Evolutionary conservation across 148 eudicot species (phyloP).

Genomic region (Limonium bicolor): DNA sequence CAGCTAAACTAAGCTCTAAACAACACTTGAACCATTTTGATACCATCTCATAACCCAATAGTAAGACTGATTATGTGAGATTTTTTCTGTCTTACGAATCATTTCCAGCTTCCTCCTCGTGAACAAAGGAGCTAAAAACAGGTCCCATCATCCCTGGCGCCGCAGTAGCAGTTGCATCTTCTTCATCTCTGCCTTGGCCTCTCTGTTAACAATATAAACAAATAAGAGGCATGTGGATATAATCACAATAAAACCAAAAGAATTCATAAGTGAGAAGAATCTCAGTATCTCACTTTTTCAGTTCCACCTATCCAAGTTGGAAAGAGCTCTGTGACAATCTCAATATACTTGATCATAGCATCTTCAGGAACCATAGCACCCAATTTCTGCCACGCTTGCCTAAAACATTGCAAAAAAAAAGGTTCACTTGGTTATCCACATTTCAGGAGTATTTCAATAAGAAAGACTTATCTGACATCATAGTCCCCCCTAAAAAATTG

Average conservation of each 20-base stretch:
- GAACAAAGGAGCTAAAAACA: conserved; percentile 71
- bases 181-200: conserved; percentile 29
- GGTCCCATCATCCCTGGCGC: conserved; percentile 92
- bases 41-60: no score
- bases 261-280: neutral
- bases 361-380: conserved; percentile 99
- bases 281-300: conserved; percentile 40
- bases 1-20: no score
- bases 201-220: conserved; percentile 30
- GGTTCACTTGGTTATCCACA: no score
- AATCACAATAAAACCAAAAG: neutral
- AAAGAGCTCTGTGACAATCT: conserved; percentile 57
- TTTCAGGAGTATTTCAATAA: no score
- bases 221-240: neutral
- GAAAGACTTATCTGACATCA: no score
- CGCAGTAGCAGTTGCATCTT: conserved; percentile 19
- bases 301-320: conserved; percentile 75
- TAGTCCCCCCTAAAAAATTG: no score
- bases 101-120: conserved; percentile 74
- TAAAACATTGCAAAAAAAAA: conserved; percentile 9
- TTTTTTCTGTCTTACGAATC: conserved; percentile 91
- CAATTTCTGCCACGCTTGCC: conserved; percentile 99
- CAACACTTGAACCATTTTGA: no score
- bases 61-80: no score
- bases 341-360: conserved; percentile 93